These are phyloP conservation scores for Myxozyma lipomycoides DNA, from an alignment of 805 yeast genomes.

Conservation along the genomic window DNA sequence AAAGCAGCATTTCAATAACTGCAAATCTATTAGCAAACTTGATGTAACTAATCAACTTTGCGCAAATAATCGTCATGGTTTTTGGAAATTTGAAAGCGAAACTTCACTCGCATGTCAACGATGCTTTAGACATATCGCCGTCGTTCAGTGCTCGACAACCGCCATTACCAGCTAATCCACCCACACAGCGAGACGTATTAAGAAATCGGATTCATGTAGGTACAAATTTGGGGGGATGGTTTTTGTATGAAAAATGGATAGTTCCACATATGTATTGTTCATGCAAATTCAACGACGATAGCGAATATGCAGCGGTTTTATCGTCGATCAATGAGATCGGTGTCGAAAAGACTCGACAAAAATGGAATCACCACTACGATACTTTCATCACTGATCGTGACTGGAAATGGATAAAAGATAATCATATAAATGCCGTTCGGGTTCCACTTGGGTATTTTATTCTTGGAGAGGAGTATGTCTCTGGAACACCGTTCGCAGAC, in stretches of 20 bases:
- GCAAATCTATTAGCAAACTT: not conserved
- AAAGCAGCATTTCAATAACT: too few species aligned
- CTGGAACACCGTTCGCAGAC: slow-evolving; percentile 59
- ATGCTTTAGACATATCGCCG: slow-evolving; percentile 23
- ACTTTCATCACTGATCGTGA: slow-evolving; percentile 61
- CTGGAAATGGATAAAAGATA: slow-evolving; percentile 68
- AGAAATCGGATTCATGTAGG: slow-evolving; percentile 31
- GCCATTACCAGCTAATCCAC: slow-evolving; percentile 35
- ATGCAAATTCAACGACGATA: slow-evolving; percentile 44
- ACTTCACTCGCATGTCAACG: slow-evolving; percentile 1
- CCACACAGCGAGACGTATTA: slow-evolving; percentile 36
- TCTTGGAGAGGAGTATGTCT: slow-evolving; percentile 53
- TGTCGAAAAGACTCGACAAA: slow-evolving; percentile 48
- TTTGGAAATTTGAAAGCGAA: slow-evolving; percentile 10
- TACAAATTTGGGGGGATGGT: slow-evolving; percentile 79
- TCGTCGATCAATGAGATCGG: slow-evolving; percentile 50
- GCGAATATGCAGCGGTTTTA: slow-evolving; percentile 71
- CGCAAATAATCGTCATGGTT: too few species aligned
- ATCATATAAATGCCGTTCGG: slow-evolving; percentile 74
- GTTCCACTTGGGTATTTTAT: slow-evolving; percentile 93
- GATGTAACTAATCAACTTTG: too few species aligned
- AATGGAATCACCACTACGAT: slow-evolving; percentile 61
- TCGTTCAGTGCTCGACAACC: slow-evolving; percentile 30
- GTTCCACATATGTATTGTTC: slow-evolving; percentile 43
- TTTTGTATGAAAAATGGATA: slow-evolving; percentile 57